Evolutionary conservation across 345 rosid species (phyloP).

Genomic region (Heritiera fomes): DNA sequence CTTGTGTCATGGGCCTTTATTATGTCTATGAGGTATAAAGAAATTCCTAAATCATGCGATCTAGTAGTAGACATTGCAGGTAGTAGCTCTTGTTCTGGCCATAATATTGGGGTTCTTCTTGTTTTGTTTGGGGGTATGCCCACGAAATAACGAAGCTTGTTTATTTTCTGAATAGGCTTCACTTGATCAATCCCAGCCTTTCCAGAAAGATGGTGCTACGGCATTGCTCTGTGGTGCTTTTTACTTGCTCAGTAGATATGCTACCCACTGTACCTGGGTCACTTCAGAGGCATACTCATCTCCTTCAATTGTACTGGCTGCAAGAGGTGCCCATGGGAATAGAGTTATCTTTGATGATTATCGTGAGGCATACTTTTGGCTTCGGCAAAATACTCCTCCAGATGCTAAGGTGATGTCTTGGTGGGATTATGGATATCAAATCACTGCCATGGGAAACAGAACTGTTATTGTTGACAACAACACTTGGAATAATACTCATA

Average conservation of each 20-base stretch:
- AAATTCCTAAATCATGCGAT: neutral
- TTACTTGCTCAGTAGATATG: conserved; percentile 85
- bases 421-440: conserved; percentile 99
- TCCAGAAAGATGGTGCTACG: conserved; percentile 37
- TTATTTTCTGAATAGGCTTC: conserved; percentile 51
- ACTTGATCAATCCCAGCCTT: conserved; percentile 96
- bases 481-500: conserved; percentile 99
- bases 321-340: conserved; percentile 95
- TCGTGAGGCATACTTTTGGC: conserved; percentile 99
- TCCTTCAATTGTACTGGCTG: conserved; percentile 94
- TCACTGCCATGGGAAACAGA: conserved; percentile 99
- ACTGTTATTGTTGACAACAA: conserved; percentile 98
- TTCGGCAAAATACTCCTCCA: conserved; percentile 89
- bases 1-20: too few relatives aligned
- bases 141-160: conserved; percentile 8
- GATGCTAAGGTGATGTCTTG: conserved; percentile 99
- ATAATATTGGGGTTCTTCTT: neutral
- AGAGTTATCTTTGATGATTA: conserved; percentile 69
- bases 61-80: neutral
- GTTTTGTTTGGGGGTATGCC: neutral
- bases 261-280: conserved; percentile 94
- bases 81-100: neutral
- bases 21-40: neutral
- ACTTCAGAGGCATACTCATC: conserved; percentile 98
- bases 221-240: conserved; percentile 10